Base-by-base conservation (phyloP, 2,329 filamentous ascomycete genomes). In the Chaetothyriales sp. region DNA sequence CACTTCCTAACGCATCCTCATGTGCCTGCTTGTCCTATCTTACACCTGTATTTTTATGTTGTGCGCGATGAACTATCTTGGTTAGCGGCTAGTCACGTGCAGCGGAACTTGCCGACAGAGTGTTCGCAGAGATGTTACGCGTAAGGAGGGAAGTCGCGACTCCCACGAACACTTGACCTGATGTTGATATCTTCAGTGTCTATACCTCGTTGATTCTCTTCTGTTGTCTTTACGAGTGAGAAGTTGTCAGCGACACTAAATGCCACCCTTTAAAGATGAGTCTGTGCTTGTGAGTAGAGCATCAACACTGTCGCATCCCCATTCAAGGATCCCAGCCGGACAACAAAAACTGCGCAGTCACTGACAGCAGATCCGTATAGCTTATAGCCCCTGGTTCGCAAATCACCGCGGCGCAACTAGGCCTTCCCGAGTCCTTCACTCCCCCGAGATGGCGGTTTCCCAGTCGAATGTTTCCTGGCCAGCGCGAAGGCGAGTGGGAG, bases 361-460 rank as follows among this genome's bases (percentile, higher is more conserved):
- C 55, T 47, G 54, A 44, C 43, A 51, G n/a, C 51, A 73, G 71
- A 77, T 64, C 5, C 32, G 2, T 39, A 15, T 15, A 39, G 32
- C 32, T 39, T 39, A 39, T 39, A 39, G 71, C 71, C 61, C 74
- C 74, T 49, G 89, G 89, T 64, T 95, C 88, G 66, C 82, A 84
- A 69, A 90, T 83, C 57, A 95, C 88, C 53, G 80, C 94, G 71
- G 89, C 88, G 59, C 88, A 95, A 75, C 78, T 95, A 43, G 89
- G 89, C 48, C 83, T 92, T 60, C 82, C 81, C 60, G 89, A 95
- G 72, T 81, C 79, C n/a, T 83, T 96, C 66, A 94, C 89, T 36
- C 89, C 88, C 44, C 87, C 92, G n/a, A 77, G 81, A 55, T 79
- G 86, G 66, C 85, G 88, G 59, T 78, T 96, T 59, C 81, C 85